Conservation (phyloP, 2,329 filamentous ascomycete genomes). For the Pyrenophora graminea region DNA sequence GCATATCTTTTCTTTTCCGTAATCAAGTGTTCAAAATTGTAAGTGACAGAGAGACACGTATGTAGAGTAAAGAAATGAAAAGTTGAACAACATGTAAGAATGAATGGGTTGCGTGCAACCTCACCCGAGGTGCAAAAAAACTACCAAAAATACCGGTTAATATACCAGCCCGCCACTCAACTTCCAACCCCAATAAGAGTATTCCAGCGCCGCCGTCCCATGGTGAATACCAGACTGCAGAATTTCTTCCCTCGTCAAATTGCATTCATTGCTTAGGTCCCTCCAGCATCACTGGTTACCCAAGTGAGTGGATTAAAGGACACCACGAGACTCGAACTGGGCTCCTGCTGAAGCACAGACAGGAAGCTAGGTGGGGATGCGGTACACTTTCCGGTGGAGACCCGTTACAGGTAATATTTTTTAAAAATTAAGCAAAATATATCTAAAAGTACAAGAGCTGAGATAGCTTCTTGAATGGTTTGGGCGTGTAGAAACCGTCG, state of each 20-base stretch:
- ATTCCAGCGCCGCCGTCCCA: conserved; percentile 49
- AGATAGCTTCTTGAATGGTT: too few species aligned
- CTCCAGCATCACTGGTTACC: conserved; percentile 50
- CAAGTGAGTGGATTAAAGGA: conserved; percentile 43
- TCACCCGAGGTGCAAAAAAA: conserved; percentile 11
- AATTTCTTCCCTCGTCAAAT: conserved; percentile 50
- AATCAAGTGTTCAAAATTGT: not conserved
- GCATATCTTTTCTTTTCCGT: too few species aligned
- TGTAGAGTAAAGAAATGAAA: too few species aligned
- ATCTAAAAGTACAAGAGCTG: too few species aligned
- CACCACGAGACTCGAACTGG: conserved; percentile 51
- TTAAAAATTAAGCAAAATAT: conserved; percentile 8
- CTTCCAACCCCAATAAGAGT: conserved; percentile 46
- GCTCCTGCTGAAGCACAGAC: conserved; percentile 41
- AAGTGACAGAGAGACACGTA: too few species aligned
- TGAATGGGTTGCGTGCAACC: too few species aligned
- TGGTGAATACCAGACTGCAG: conserved; percentile 49
- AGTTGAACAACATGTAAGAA: too few species aligned
- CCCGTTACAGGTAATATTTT: conserved; percentile 44
- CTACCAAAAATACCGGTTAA: conserved; percentile 42
- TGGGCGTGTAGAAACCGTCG: too few species aligned
- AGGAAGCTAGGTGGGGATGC: conserved; percentile 41
- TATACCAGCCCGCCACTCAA: conserved; percentile 41
- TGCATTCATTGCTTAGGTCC: conserved; percentile 50
- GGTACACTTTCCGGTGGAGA: conserved; percentile 42